Base-by-base conservation (phyloP, 257 asterid species). In the Nicotiana tomentosiformis region DNA sequence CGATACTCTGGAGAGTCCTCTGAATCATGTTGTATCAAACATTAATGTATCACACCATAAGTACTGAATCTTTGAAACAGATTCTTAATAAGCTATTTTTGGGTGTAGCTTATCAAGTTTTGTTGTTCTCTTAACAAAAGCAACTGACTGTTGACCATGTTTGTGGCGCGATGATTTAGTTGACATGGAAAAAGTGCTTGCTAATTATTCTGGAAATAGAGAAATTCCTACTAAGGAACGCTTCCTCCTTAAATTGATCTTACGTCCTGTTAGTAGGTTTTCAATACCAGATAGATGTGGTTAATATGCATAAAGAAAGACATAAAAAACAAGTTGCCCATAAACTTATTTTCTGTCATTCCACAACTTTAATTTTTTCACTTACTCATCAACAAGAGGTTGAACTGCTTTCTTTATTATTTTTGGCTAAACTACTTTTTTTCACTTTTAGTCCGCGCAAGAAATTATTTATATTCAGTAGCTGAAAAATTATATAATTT, bases 31-130 rank as follows among this genome's bases (percentile, higher is more conserved):
- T 76, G 80, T 76, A 76, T 46, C 80, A 76, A 76, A 26, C 17
- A 23, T 29, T 76, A 14, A 26, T 29, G 17, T 51, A 35, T 76
- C 18, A 53, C 18, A 53, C 18, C 18, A 29, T 51, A 17, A 51
- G 80, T 76, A 76, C 65, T 51, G 80, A 15, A 29, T 26, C 35
- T 4, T 76, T 76, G 26, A 51, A 76, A 20, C 80, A 76, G 80
- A 76, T 51, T 29, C 46, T 76, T 76, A 51, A 29, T 20, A 39
- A 43, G 78, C 78, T 72, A 23, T 46, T 72, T 72, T 3, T 72
- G 37, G 78, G 12, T 6, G 35, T 12, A 30, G 18, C 61, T 74
- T 49, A 23, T 72, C 37, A 26, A 74, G 23, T 74, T 23, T 12
- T 74, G 23, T 46, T 0, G 23, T 46, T 0, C 5, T 15, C 11